Evolutionary conservation across 164 flowering plant species (phyloP), one percentile per base, ranked within the genome.

Genomic region (Magnolia kwangsiensis): DNA sequence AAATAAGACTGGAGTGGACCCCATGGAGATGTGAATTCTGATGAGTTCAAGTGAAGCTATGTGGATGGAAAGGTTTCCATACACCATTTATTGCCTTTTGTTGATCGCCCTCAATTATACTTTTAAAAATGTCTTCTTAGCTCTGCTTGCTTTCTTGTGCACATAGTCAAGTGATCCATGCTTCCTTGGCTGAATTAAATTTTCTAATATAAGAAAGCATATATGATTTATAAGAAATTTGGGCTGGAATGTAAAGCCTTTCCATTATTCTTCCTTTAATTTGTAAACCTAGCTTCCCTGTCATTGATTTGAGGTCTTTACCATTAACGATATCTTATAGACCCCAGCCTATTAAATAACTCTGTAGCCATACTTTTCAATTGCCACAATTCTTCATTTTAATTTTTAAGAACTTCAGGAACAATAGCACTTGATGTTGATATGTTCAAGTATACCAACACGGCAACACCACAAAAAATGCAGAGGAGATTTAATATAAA

Each of bases 121-220:
- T 16, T 70, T 50, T 20, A 70, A 37, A 8, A 45, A 70, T 29
- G 72, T 50, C 50, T 70, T 29, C 16, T 21, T 70, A 6, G 50
- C 20, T 37, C 72, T n/a, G 50, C 58, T 70, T 70, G 50, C 72
- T 19, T 70, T 50, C 37, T 70, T 58, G 4, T 70, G 72, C 58
- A 70, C 20, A 70, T 50, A 21, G 50, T 50, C 37, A 50, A 31
- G 13, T 14, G 72, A 70, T 37, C 58, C 72, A 70, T 16, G 55
- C 58, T 70, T 29, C 72, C 27, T 70, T 70, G 29, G 50, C 20
- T 23, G 21, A 31, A 49, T 70, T 37, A 3, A 4, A 37, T 37
- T 37, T 5, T 51, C 23, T 37, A 50, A 70, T 19, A 49, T 70
- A 20, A 14, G 72, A 70, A 13, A 37, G 58, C 72, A 70, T 70